These are phyloP conservation scores for Arxiozyma bovina DNA, from an alignment of 1,139 yeast species.

Conservation along the genomic window DNA sequence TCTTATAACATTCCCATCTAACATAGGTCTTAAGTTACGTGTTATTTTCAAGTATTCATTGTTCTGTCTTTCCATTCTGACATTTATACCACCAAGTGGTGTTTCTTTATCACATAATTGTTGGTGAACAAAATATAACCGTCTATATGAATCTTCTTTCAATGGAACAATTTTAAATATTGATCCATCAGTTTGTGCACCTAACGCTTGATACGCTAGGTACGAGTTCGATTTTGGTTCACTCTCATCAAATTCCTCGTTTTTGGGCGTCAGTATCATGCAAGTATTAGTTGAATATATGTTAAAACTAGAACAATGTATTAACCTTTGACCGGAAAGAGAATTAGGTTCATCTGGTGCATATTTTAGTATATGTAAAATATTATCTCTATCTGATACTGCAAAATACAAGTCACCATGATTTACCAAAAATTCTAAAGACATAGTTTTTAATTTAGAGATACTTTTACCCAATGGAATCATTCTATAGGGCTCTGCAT, in stretches of 20 bases:
- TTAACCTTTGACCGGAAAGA: slow-evolving; percentile 65
- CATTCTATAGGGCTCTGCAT: slow-evolving; percentile 91
- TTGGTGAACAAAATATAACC: slow-evolving; percentile 79
- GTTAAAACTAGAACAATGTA: slow-evolving; percentile 64
- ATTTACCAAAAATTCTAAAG: slow-evolving; percentile 63
- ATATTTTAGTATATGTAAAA: slow-evolving; percentile 71
- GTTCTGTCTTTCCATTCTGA: slow-evolving; percentile 57
- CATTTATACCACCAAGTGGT: slow-evolving; percentile 75
- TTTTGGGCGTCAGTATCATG: slow-evolving; percentile 46
- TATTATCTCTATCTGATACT: slow-evolving; percentile 61
- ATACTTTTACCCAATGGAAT: slow-evolving; percentile 69
- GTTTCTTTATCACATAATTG: slow-evolving; percentile 59
- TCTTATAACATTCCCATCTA: slow-evolving; percentile 52
- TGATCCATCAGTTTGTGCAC: slow-evolving; percentile 73
- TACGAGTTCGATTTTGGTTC: slow-evolving; percentile 5
- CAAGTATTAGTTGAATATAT: slow-evolving; percentile 55
- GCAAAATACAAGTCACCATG: slow-evolving; percentile 61
- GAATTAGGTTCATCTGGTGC: slow-evolving; percentile 90
- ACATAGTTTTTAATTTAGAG: slow-evolving; percentile 47
- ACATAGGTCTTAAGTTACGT: slow-evolving; percentile 41
- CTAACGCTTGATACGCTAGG: slow-evolving; percentile 47
- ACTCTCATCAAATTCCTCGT: slow-evolving; percentile 27
- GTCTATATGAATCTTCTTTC: slow-evolving; percentile 63
- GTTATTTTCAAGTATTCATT: slow-evolving; percentile 30
- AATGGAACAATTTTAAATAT: slow-evolving; percentile 68